A percentile compares a stretch with the other conserved stretches of the same genome.
These are phyloP conservation scores for Rhodocollybia butyracea DNA, from an alignment of 768 basidiomycete species.

Conservation along the genomic window DNA sequence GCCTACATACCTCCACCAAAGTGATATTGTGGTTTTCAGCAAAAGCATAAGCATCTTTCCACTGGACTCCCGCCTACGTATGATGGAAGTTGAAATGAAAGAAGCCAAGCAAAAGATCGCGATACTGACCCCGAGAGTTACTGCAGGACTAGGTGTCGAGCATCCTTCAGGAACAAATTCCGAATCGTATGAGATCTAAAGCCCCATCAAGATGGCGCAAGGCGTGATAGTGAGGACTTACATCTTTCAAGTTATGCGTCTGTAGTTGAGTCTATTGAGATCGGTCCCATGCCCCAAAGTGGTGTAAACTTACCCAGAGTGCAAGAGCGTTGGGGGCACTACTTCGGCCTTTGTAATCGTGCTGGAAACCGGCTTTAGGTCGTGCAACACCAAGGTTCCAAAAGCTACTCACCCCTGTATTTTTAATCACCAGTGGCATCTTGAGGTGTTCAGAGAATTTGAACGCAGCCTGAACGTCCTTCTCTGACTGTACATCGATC, in stretches of 20 bases:
- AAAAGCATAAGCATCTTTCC: constrained; percentile 40
- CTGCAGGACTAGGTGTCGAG: not conserved
- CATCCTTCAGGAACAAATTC: constrained; percentile 14
- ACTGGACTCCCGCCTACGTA: constrained; percentile 43
- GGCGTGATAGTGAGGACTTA: not conserved
- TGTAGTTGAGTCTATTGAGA: not conserved
- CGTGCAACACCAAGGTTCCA: not conserved
- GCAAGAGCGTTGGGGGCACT: constrained; percentile 40
- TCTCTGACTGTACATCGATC: constrained; percentile 38
- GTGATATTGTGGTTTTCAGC: constrained; percentile 43
- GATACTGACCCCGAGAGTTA: constrained; percentile 13
- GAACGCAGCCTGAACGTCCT: constrained; percentile 43
- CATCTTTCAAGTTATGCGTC: constrained; percentile 15
- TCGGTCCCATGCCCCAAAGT: not conserved
- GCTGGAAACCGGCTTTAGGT: constrained; percentile 22
- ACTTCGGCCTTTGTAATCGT: constrained; percentile 48
- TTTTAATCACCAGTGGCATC: constrained; percentile 46
- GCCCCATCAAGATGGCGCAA: not conserved
- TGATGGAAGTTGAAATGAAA: not conserved
- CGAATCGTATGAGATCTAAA: constrained; percentile 11
- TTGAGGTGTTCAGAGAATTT: constrained; percentile 35
- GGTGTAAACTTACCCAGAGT: constrained; percentile 35
- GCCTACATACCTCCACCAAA: constrained; percentile 38
- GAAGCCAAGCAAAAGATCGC: not conserved
- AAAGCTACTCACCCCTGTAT: constrained; percentile 42